Evolutionary conservation across 1,284 basidiomycete genomes (phyloP).

Genomic region (Pseudozyma hubeiensis): DNA sequence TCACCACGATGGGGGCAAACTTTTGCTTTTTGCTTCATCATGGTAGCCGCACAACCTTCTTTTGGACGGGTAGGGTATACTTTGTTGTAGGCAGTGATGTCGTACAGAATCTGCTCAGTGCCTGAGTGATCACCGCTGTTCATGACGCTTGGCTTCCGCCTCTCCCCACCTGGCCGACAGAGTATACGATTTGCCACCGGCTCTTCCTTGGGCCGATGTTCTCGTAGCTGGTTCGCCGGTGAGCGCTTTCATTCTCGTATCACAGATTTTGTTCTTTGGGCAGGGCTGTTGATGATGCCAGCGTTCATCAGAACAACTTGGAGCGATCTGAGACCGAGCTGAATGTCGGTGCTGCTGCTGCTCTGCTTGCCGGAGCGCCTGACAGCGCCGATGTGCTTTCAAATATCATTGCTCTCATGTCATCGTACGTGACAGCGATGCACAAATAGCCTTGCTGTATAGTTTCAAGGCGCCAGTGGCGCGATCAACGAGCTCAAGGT

Average conservation of each 20-base stretch:
- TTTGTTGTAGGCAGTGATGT: neutral
- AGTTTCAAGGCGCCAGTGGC: slow-evolving; percentile 16
- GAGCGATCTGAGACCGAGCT: too few species aligned
- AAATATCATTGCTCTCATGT: too few species aligned
- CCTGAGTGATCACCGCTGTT: neutral
- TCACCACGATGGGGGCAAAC: neutral
- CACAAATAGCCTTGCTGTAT: neutral
- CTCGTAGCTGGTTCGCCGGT: slow-evolving; percentile 16
- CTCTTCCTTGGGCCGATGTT: slow-evolving; percentile 12
- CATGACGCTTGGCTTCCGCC: neutral
- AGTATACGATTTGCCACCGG: slow-evolving; percentile 7
- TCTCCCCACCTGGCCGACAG: neutral
- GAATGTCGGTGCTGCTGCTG: too few species aligned
- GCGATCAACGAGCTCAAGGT: slow-evolving; percentile 2
- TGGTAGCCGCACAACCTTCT: slow-evolving; percentile 19
- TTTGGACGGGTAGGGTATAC: neutral
- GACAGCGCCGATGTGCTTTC: too few species aligned
- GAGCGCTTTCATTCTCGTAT: neutral
- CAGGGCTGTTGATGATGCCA: neutral
- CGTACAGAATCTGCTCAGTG: neutral
- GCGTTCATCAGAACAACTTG: neutral
- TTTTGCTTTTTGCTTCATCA: neutral
- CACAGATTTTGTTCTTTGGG: neutral
- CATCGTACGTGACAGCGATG: neutral
- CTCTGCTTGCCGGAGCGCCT: too few species aligned